phyloP scores from a whole-genome alignment of 1,139 yeast species.

The Saccharomyces hybrid region DNA sequence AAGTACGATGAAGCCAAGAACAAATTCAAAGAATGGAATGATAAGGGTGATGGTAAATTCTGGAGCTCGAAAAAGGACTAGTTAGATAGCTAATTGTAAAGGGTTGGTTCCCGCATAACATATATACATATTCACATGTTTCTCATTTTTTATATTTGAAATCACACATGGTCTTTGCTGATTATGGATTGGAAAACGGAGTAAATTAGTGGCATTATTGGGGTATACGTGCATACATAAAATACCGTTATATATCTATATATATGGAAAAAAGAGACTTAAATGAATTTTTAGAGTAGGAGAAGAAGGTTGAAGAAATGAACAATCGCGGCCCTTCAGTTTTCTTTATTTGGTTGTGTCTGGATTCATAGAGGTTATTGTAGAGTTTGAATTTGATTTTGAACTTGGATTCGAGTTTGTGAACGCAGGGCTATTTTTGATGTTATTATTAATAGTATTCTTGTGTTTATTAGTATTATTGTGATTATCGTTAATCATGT shows the following conservation, averaged over 20 bases:
- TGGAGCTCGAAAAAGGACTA: constrained; percentile 15
- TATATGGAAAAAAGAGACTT: background rate
- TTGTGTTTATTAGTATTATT: background rate
- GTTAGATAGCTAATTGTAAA: background rate
- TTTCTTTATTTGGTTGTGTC: background rate
- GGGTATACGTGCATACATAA: background rate
- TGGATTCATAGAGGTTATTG: constrained; percentile 3
- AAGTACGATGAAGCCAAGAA: constrained; percentile 29
- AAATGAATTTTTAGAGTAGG: background rate
- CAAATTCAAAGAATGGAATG: constrained; percentile 26
- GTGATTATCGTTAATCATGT: background rate
- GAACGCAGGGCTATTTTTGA: background rate
- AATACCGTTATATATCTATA: background rate
- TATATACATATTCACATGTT: background rate
- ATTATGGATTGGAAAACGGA: background rate
- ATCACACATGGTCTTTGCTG: background rate
- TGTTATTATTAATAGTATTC: constrained; percentile 1
- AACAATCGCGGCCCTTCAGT: background rate
- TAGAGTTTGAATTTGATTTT: constrained; percentile 6
- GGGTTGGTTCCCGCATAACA: constrained; percentile 18
- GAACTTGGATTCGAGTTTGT: background rate
- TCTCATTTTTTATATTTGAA: background rate
- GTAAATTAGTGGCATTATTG: background rate
- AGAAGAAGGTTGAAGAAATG: background rate
- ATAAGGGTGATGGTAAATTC: constrained; percentile 23